A percentile compares a stretch with the other conserved stretches of the same genome.
These are phyloP conservation scores for barley (Hordeum vulgare) DNA, from an alignment of 176 grass and related monocot genomes.

Conservation along the genomic window MorexV3_pseudomolecules_assembly NC_058521.1:41437576-41438075, in stretches of 20 bases:
- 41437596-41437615: not conserved
- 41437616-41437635: not conserved
- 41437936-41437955: not conserved
- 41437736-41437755: not conserved
- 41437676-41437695: not conserved
- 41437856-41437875: not conserved
- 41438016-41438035: conserved; percentile 68
- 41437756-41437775: not conserved
- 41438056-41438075: conserved; percentile 88
- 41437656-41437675: conserved; percentile 12
- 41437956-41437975: no score
- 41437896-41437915: not conserved
- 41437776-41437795: not conserved
- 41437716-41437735: not conserved
- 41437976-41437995: conserved; percentile 34
- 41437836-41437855: not conserved
- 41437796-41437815: not conserved
- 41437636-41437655: not conserved
- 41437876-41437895: not conserved
- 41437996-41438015: conserved; percentile 45
- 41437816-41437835: not conserved
- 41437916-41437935: not conserved
- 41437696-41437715: not conserved
- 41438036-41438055: conserved; percentile 96
- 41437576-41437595: conserved; percentile 13